Percentiles rank a stretch among this genome's conserved stretches.
Conservation (phyloP, 2,329 filamentous ascomycete species). For the Leptographium radiaticola region DNA sequence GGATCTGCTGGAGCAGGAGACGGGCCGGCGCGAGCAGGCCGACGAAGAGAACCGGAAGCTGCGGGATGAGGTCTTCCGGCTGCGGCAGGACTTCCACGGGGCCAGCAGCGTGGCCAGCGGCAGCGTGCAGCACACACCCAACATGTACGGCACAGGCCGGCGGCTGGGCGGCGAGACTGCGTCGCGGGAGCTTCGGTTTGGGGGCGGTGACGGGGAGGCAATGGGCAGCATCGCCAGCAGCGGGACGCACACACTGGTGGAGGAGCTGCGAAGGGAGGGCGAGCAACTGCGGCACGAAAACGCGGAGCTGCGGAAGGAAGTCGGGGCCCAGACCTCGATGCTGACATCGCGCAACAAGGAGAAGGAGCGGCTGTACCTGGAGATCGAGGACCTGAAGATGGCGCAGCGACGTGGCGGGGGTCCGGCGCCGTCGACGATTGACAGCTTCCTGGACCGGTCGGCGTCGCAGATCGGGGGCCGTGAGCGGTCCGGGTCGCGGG, state of each 20-base stretch:
- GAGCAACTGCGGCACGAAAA: constrained; percentile 84
- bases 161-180: constrained; percentile 33
- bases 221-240: constrained; percentile 40
- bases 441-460: constrained; percentile 89
- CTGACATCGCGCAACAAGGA: constrained; percentile 90
- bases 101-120: constrained; percentile 12
- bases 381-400: constrained; percentile 94
- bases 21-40: constrained; percentile 72
- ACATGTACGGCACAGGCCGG: constrained; percentile 52
- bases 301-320: constrained; percentile 78
- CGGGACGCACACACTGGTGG: constrained; percentile 53
- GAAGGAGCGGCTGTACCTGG: constrained; percentile 86
- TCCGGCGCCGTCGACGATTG: constrained; percentile 51
- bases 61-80: constrained; percentile 68
- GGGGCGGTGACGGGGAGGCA: constrained; percentile 24
- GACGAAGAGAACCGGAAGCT: constrained; percentile 80
- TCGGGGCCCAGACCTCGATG: constrained; percentile 95
- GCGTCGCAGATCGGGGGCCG: constrained; percentile 65
- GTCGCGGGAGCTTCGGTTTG: background rate
- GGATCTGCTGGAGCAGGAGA: constrained; percentile 86
- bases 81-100: constrained; percentile 45
- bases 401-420: constrained; percentile 58
- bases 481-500: constrained; percentile 60
- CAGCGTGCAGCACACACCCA: constrained; percentile 44
- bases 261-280: constrained; percentile 57